Evolutionary conservation across 2,329 filamentous ascomycete genomes (phyloP).

Genomic region (Fusarium nisikadoi): DNA sequence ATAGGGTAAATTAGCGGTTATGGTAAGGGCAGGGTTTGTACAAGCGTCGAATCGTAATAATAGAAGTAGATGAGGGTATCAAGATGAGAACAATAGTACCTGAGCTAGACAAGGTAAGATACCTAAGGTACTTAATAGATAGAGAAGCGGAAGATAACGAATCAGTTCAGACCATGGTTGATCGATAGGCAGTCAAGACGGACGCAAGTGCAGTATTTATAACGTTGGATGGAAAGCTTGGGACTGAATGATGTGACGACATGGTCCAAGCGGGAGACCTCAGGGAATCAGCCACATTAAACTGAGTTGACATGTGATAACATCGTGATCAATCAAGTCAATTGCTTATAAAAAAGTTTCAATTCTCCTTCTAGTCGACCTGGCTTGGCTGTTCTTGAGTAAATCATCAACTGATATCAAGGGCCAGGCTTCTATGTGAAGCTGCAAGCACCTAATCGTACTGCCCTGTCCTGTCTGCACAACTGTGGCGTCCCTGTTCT

Average conservation of each 20-base stretch:
- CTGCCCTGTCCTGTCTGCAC: not conserved
- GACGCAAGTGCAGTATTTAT: not conserved
- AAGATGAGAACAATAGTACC: not conserved
- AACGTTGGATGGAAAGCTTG: not conserved
- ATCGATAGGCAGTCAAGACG: not conserved
- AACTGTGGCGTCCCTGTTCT: not conserved
- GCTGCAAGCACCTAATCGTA: slow-evolving; percentile 21
- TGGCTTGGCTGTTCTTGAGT: not conserved
- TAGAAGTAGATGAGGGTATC: slow-evolving; percentile 5
- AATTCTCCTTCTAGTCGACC: not conserved
- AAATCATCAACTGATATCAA: not conserved
- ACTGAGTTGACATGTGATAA: not conserved
- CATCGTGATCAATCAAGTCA: not conserved
- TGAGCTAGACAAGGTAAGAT: not conserved
- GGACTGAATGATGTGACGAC: slow-evolving; percentile 4
- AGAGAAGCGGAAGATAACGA: not conserved
- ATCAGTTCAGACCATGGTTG: not conserved
- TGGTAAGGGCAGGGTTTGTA: not conserved
- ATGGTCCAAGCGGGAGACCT: not conserved
- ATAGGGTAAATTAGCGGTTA: not conserved
- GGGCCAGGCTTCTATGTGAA: not conserved
- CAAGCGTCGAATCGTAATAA: not conserved
- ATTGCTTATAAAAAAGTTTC: not conserved
- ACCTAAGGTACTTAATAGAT: not conserved
- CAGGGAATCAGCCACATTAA: slow-evolving; percentile 7